These are phyloP conservation scores for Mortierella sp. DNA, from an alignment of 371 early-diverging fungal genomes.

Conservation along the genomic window DNA sequence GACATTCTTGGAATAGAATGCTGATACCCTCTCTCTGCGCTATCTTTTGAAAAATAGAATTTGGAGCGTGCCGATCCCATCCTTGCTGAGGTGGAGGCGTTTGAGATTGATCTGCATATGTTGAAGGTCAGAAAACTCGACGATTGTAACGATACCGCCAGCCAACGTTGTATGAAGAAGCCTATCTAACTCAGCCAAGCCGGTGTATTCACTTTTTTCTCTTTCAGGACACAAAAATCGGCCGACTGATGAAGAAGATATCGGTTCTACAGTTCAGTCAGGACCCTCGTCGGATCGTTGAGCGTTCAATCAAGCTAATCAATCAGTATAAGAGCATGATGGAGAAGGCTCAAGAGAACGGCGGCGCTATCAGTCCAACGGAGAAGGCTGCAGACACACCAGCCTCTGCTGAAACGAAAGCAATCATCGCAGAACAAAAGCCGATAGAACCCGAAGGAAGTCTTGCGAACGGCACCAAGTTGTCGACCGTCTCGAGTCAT, in stretches of 20 bases:
- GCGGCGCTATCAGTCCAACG: slow-evolving; percentile 8
- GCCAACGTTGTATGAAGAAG: neutral
- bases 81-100: slow-evolving; percentile 47
- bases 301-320: slow-evolving; percentile 42
- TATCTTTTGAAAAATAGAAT: slow-evolving; percentile 3
- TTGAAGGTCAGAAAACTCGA: slow-evolving; percentile 38
- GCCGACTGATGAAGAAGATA: slow-evolving; percentile 53
- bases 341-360: slow-evolving; percentile 48
- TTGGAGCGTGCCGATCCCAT: slow-evolving; percentile 49
- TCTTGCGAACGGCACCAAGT: slow-evolving; percentile 5
- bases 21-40: too few species aligned
- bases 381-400: slow-evolving; percentile 12
- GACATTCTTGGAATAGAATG: too few species aligned
- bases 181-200: neutral
- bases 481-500: slow-evolving; percentile 27
- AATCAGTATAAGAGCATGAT: slow-evolving; percentile 47
- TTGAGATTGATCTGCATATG: slow-evolving; percentile 49
- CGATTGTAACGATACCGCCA: too few species aligned
- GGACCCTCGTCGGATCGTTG: slow-evolving; percentile 37
- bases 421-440: slow-evolving; percentile 5
- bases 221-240: slow-evolving; percentile 47
- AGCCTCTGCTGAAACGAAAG: slow-evolving; percentile 7
- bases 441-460: slow-evolving; percentile 16
- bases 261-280: slow-evolving; percentile 38
- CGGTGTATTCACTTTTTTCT: slow-evolving; percentile 1